Evolutionary conservation across 2,329 filamentous ascomycete species (phyloP).

Genomic region (Endocalyx cinctus): DNA sequence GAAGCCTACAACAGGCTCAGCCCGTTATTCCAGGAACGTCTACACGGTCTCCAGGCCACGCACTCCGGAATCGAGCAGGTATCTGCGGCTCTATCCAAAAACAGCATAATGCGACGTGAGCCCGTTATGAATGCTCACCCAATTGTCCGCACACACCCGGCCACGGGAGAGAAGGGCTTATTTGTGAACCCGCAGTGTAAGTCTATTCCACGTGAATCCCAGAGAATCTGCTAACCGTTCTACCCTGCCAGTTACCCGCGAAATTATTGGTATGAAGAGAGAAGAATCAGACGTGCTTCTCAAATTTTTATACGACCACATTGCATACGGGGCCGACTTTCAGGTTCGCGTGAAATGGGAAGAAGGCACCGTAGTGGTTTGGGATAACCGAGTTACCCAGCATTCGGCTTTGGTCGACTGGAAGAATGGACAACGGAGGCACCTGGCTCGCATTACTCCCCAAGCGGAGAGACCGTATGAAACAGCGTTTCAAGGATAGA

Average conservation of each 20-base stretch:
- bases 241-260: constrained; percentile 61
- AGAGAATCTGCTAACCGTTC: not conserved
- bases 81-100: constrained; percentile 59
- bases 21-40: constrained; percentile 70
- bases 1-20: constrained; percentile 79
- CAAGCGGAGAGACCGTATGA: constrained; percentile 76
- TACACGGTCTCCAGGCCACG: constrained; percentile 75
- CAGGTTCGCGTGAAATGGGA: constrained; percentile 75
- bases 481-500: constrained; percentile 47
- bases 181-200: constrained; percentile 80
- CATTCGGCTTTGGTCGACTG: constrained; percentile 80
- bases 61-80: constrained; percentile 83
- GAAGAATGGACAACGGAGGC: constrained; percentile 71
- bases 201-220: constrained; percentile 24
- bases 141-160: constrained; percentile 74
- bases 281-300: constrained; percentile 77
- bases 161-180: constrained; percentile 77
- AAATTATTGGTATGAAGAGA: constrained; percentile 79
- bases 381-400: constrained; percentile 78
- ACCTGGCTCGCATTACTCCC: constrained; percentile 77
- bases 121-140: constrained; percentile 73
- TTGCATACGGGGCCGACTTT: constrained; percentile 67
- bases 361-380: constrained; percentile 75
- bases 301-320: constrained; percentile 74
- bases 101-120: constrained; percentile 69